Base-by-base conservation (phyloP, 257 asterid genomes). In the Nicotiana tabacum region DNA sequence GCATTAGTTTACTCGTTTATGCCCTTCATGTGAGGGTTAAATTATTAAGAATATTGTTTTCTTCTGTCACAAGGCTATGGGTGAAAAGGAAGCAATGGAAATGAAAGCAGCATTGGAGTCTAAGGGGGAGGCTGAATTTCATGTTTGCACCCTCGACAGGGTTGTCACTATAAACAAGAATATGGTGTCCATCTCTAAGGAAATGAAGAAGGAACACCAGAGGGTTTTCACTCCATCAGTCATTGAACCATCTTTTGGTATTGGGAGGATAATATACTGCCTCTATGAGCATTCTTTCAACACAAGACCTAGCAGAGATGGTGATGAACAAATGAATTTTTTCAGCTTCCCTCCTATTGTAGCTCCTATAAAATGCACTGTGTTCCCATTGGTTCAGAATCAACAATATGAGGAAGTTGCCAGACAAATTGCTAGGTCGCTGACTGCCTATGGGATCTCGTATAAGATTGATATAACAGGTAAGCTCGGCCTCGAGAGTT, bases 161-260 rank as follows among this genome's bases (percentile, higher is more conserved):
- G 89, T 67, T 57, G 98, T 95, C 66, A 90, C 95, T 9, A 88
- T 93, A 72, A 95, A 90, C 85, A 89, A 84, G 64, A 90, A 85
- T 66, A 95, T 95, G 98, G 91, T 95, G 15, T 88, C 95, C 0
- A 93, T 93, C 60, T 90, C 93, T 43, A 92, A 92, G 83, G 96
- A 92, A 82, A 90, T 77, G 79, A 92, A 83, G 78, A 95, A 92
- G 82, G 98, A 95, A 81, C 97, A 93, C 81, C 96, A 95, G 82
- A 89, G 98, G 85, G 91, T 89, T 77, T 95, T 95, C 85, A 95
- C 97, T 4, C 98, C 98, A 4, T 95, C 98, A 2, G 98, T 93
- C 77, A 93, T 95, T 39, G 98, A 93, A 32, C 98, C 98, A n/a
- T 95, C 98, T 13, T 95, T 95, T 85, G 98, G 98, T 21, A 91